These are phyloP conservation scores for Artomyces pyxidatus DNA, from an alignment of 768 basidiomycete genomes.

Conservation along the genomic window DNA sequence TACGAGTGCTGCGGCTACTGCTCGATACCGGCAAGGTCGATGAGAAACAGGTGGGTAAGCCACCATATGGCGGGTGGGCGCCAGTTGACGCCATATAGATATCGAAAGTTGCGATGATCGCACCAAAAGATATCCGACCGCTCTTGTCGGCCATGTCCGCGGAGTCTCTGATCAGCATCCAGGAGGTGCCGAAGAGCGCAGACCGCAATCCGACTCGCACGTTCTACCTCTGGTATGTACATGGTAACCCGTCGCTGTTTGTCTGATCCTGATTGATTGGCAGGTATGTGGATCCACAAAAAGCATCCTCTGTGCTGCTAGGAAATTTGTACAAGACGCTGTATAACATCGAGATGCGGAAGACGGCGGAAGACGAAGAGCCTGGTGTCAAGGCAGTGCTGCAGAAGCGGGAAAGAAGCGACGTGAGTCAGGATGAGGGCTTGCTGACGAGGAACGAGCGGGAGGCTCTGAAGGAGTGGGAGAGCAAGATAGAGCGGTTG, in stretches of 20 bases:
- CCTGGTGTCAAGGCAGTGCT: conserved; percentile 62
- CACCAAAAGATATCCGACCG: conserved; percentile 78
- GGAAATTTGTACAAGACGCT: conserved; percentile 82
- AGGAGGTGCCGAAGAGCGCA: conserved; percentile 87
- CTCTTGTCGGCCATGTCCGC: conserved; percentile 71
- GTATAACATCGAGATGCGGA: conserved; percentile 73
- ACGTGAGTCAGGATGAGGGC: conserved; percentile 71
- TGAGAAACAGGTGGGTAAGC: conserved; percentile 77
- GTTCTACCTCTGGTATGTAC: conserved; percentile 86
- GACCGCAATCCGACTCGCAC: conserved; percentile 86
- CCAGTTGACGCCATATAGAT: conserved; percentile 42
- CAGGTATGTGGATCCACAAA: conserved; percentile 85
- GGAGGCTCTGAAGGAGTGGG: conserved; percentile 66
- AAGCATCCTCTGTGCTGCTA: conserved; percentile 73
- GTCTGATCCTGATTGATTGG: conserved; percentile 10
- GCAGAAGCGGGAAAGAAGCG: conserved; percentile 71
- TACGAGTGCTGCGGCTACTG: conserved; percentile 73
- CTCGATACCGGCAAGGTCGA: conserved; percentile 85
- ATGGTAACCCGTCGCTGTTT: too few relatives aligned
- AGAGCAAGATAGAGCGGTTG: conserved; percentile 65
- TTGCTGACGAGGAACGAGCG: conserved; percentile 70
- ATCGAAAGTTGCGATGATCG: conserved; percentile 89
- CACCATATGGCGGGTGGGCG: not conserved
- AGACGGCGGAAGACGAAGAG: conserved; percentile 65
- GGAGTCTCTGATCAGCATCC: conserved; percentile 79